A percentile compares a stretch with the other conserved stretches of the same genome.
phyloP scores from a whole-genome alignment of 2,329 filamentous ascomycete genomes.

The Trichothecium roseum region DNA sequence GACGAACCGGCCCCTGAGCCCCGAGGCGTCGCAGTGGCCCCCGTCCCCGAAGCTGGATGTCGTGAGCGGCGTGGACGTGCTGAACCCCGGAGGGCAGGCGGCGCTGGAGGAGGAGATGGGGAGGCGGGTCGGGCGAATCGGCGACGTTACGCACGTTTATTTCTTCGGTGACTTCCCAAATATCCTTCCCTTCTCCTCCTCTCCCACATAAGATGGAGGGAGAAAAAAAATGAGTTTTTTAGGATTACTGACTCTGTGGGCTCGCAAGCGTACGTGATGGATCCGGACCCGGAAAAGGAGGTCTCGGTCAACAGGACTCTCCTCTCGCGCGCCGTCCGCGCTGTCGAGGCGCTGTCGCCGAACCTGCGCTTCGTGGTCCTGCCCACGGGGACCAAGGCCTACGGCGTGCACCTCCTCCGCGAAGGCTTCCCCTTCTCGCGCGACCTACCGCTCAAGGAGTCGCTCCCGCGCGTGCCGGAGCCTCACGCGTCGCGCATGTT shows the following conservation, averaged over 20 bases:
- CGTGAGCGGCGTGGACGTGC: constrained; percentile 22
- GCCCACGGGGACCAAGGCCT: constrained; percentile 30
- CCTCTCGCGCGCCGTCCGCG: constrained; percentile 24
- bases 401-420: constrained; percentile 20
- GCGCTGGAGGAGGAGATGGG: constrained; percentile 20
- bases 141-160: constrained; percentile 30
- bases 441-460: constrained; percentile 25
- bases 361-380: constrained; percentile 27
- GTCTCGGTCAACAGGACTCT: constrained; percentile 24
- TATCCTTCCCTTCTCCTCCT: neutral
- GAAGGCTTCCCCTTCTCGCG: constrained; percentile 16
- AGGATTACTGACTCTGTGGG: too few relatives aligned
- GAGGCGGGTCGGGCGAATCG: constrained; percentile 21
- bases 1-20: constrained; percentile 29
- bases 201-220: too few relatives aligned
- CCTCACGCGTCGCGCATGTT: constrained; percentile 31
- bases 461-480: constrained; percentile 26
- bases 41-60: constrained; percentile 18
- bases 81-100: constrained; percentile 15
- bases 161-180: constrained; percentile 21
- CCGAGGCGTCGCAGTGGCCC: constrained; percentile 18
- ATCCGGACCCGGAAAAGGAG: constrained; percentile 19
- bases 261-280: constrained; percentile 21
- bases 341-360: constrained; percentile 23
- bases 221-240: too few relatives aligned